A percentile compares a stretch with the other conserved stretches of the same genome.
Evolutionary conservation across 2,329 filamentous ascomycete genomes (phyloP).

Genomic region (Pseudogymnoascus pannorum): DNA sequence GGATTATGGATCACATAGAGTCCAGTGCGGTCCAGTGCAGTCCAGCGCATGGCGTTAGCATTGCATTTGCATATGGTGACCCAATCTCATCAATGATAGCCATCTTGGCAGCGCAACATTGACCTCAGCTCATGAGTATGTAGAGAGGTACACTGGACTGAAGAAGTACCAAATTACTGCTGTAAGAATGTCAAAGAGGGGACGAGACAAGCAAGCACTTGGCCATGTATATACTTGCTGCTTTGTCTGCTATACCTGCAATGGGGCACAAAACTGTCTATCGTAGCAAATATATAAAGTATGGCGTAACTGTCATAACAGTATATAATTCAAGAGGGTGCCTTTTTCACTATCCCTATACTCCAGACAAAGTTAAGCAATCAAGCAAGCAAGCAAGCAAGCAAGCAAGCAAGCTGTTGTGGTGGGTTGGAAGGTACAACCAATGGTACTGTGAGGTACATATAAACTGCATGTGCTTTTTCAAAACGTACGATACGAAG

Average conservation of each 20-base stretch:
- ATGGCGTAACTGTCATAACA: neutral
- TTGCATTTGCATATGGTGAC: neutral
- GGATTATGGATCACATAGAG: neutral
- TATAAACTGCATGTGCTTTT: neutral
- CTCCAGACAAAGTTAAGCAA: neutral
- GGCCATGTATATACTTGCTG: neutral
- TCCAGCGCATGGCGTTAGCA: conserved; percentile 1
- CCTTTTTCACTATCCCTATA: too few species aligned
- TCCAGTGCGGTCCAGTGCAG: neutral
- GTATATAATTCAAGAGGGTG: too few species aligned
- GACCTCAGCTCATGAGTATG: neutral
- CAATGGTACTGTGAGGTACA: neutral
- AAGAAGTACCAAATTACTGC: too few species aligned
- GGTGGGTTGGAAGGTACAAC: conserved; percentile 1
- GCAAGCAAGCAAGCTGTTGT: neutral
- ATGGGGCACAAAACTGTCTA: neutral
- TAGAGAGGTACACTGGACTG: too few species aligned
- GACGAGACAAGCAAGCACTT: neutral
- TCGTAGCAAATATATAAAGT: neutral
- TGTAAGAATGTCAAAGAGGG: neutral
- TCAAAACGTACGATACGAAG: neutral
- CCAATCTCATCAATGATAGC: neutral
- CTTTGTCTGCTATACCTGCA: neutral
- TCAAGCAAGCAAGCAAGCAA: neutral
- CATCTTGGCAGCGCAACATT: neutral